Evolutionary conservation across 1,139 yeast species (phyloP).

Genomic region (Sugiyamaella xylanicola): DNA sequence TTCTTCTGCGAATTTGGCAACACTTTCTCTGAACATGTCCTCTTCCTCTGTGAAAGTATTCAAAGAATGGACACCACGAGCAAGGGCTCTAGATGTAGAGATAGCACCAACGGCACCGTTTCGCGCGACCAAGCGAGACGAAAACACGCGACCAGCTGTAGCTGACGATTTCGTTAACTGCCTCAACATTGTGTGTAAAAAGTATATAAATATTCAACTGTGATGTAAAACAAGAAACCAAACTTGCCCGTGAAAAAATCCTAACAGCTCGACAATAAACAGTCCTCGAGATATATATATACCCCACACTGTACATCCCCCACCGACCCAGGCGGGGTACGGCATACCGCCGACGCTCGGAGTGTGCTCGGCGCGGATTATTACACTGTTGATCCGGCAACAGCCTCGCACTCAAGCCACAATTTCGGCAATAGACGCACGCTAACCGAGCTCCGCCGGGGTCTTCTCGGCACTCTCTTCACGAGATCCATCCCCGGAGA

Average conservation of each 20-base stretch:
- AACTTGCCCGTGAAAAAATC: no score
- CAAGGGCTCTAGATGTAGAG: not conserved
- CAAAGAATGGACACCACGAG: conserved; percentile 24
- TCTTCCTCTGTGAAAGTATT: conserved; percentile 46
- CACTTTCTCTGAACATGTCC: conserved; percentile 46
- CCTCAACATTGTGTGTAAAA: conserved; percentile 14
- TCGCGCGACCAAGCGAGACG: conserved; percentile 8
- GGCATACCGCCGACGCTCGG: not conserved
- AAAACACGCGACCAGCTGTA: conserved; percentile 1
- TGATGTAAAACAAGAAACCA: no score
- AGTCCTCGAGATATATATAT: no score
- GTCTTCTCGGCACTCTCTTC: not conserved
- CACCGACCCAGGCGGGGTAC: not conserved
- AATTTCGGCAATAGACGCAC: not conserved
- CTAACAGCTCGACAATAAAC: no score
- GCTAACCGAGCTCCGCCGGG: not conserved
- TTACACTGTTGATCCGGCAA: not conserved
- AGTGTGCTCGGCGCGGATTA: conserved; percentile 8
- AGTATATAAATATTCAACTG: no score
- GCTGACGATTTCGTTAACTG: conserved; percentile 15
- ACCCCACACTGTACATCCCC: conserved; percentile 5
- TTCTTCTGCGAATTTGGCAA: conserved; percentile 45
- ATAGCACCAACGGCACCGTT: conserved; percentile 10
- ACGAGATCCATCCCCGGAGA: no score
- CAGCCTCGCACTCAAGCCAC: not conserved